Percentiles rank a stretch among this genome's conserved stretches.
phyloP scores from a whole-genome alignment of 768 basidiomycete species.

The Phallus indusiatus region DNA sequence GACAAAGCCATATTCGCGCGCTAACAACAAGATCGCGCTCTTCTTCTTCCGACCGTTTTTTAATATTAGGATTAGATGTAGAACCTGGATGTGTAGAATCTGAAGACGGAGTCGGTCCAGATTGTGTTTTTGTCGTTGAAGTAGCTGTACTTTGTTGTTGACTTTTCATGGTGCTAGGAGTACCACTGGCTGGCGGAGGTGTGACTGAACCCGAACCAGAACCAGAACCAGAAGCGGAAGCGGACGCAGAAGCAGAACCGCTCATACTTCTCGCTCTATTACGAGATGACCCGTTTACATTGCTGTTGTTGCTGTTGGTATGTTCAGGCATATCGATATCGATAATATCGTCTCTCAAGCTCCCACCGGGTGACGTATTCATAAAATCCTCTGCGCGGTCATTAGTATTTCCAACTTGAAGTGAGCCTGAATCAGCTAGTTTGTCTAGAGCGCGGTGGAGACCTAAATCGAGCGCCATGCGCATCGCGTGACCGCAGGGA shows the following conservation, averaged over 20 bases:
- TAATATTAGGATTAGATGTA: neutral
- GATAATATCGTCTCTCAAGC: neutral
- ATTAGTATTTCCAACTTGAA: slow-evolving; percentile 39
- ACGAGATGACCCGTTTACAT: neutral
- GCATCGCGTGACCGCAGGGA: slow-evolving; percentile 90
- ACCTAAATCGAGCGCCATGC: slow-evolving; percentile 92
- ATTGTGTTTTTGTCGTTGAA: no score
- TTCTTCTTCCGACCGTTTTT: slow-evolving; percentile 54
- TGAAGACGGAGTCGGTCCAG: no score
- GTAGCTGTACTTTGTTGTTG: no score
- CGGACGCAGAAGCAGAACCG: neutral
- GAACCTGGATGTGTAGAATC: neutral
- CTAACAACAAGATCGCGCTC: slow-evolving; percentile 87
- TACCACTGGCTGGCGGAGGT: no score
- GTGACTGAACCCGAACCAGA: neutral
- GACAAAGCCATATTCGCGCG: slow-evolving; percentile 87
- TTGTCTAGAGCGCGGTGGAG: slow-evolving; percentile 89
- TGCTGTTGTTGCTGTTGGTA: neutral
- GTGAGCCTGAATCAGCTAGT: slow-evolving; percentile 61
- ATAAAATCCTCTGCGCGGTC: neutral
- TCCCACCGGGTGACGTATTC: neutral
- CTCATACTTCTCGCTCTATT: neutral
- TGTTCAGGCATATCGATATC: neutral
- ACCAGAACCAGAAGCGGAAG: neutral
- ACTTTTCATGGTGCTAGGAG: neutral